Percentiles rank a stretch among this genome's conserved stretches.
These are phyloP conservation scores for Beta macrorhiza DNA, from an alignment of 179 eudicot genomes.

Conservation along the genomic window DNA sequence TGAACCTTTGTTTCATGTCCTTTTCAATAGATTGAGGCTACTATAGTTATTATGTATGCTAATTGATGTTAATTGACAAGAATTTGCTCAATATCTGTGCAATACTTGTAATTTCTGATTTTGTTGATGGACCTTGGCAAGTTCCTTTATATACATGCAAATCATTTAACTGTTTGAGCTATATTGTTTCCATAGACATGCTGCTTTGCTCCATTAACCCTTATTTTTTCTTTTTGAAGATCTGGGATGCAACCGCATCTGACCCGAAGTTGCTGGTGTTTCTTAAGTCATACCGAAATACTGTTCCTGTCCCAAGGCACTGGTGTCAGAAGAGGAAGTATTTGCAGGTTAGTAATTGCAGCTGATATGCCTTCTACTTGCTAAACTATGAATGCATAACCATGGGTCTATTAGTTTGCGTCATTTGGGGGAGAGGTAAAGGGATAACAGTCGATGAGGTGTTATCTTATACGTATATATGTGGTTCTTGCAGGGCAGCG, in stretches of 20 bases:
- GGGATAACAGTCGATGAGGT: conserved; percentile 54
- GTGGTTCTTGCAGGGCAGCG: conserved; percentile 99
- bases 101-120: not conserved
- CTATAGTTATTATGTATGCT: not conserved
- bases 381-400: conserved; percentile 30
- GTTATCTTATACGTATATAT: conserved; percentile 94
- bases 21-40: not conserved
- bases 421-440: conserved; percentile 45
- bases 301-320: conserved; percentile 97
- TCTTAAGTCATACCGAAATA: conserved; percentile 88
- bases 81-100: not conserved
- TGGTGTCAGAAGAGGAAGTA: conserved; percentile 96
- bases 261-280: conserved; percentile 93
- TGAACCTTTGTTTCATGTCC: not conserved
- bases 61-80: not conserved
- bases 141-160: not conserved
- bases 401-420: conserved; percentile 23
- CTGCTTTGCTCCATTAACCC: not conserved
- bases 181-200: not conserved
- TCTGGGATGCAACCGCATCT: conserved; percentile 94
- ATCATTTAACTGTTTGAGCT: too few relatives aligned
- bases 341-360: conserved; percentile 64
- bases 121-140: not conserved
- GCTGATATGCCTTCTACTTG: conserved; percentile 13
- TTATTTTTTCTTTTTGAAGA: conserved; percentile 38